Evolutionary conservation across 2,329 filamentous ascomycete species (phyloP).

Genomic region (Mollisiaceae sp.): DNA sequence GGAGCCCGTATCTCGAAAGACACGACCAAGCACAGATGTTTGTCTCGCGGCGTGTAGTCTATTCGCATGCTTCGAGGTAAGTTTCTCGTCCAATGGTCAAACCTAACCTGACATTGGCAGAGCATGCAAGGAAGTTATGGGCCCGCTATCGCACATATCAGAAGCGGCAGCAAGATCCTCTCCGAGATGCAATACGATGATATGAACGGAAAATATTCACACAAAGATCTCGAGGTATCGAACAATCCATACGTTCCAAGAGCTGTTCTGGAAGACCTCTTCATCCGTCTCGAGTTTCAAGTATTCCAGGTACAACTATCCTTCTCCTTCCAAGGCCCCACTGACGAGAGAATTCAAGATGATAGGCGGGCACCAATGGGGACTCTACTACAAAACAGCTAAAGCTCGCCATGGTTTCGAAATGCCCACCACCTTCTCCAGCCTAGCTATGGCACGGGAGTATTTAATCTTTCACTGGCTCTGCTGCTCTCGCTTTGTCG

Average conservation of each 20-base stretch:
- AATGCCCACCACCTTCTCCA: slow-evolving; percentile 47
- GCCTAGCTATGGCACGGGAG: slow-evolving; percentile 57
- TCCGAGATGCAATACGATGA: slow-evolving; percentile 29
- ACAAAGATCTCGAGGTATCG: slow-evolving; percentile 14
- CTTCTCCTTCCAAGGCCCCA: neutral
- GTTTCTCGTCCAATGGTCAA: neutral
- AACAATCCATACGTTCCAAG: slow-evolving; percentile 28
- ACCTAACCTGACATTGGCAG: neutral
- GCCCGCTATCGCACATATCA: slow-evolving; percentile 29
- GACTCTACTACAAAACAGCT: neutral
- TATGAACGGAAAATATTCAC: slow-evolving; percentile 18
- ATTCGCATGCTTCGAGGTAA: slow-evolving; percentile 64
- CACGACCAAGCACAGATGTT: slow-evolving; percentile 51
- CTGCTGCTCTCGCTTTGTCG: slow-evolving; percentile 45
- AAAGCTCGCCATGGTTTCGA: neutral
- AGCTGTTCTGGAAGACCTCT: slow-evolving; percentile 26
- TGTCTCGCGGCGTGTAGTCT: slow-evolving; percentile 67
- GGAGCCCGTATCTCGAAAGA: slow-evolving; percentile 48
- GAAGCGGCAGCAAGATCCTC: slow-evolving; percentile 33
- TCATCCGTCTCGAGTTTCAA: slow-evolving; percentile 29
- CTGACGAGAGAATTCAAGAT: slow-evolving; percentile 12
- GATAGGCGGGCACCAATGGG: slow-evolving; percentile 17
- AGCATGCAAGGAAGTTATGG: slow-evolving; percentile 34
- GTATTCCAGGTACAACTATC: slow-evolving; percentile 23
- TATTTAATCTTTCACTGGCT: slow-evolving; percentile 62